Conservation (phyloP, 345 rosid species). For the Trapa incisa region DNA sequence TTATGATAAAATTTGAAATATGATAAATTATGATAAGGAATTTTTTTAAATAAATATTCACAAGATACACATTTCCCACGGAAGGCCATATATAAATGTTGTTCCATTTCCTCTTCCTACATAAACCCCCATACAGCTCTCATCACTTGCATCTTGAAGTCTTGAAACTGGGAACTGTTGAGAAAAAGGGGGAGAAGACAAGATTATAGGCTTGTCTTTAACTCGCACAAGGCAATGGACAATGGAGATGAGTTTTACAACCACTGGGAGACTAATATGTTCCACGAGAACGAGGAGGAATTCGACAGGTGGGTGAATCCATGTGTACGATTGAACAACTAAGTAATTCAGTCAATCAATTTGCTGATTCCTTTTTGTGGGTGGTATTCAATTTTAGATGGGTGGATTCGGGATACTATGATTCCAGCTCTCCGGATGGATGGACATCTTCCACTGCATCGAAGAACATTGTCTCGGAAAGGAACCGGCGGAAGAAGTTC, state of each 20-base stretch:
- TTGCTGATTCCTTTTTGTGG: background rate
- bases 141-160: too few relatives aligned
- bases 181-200: too few relatives aligned
- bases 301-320: slow-evolving; percentile 16
- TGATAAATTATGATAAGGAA: too few relatives aligned
- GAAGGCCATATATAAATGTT: too few relatives aligned
- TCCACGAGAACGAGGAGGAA: slow-evolving; percentile 38
- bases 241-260: slow-evolving; percentile 41
- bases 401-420: slow-evolving; percentile 40
- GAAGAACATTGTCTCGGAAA: slow-evolving; percentile 79
- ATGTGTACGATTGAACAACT: too few relatives aligned
- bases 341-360: background rate
- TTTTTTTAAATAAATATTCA: too few relatives aligned
- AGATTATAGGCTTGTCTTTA: too few relatives aligned
- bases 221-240: slow-evolving; percentile 13
- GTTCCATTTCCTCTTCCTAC: too few relatives aligned
- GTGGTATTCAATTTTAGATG: background rate
- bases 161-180: too few relatives aligned
- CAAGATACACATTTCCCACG: too few relatives aligned
- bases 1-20: too few relatives aligned
- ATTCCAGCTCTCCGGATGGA: slow-evolving; percentile 94
- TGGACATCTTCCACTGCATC: slow-evolving; percentile 65
- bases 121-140: too few relatives aligned
- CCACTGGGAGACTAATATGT: slow-evolving; percentile 51
- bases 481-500: slow-evolving; percentile 82